Percentiles rank a stretch among this genome's conserved stretches.
Evolutionary conservation across 83 land plant species (phyloP).

Genomic region (Thuja plicata): DNA sequence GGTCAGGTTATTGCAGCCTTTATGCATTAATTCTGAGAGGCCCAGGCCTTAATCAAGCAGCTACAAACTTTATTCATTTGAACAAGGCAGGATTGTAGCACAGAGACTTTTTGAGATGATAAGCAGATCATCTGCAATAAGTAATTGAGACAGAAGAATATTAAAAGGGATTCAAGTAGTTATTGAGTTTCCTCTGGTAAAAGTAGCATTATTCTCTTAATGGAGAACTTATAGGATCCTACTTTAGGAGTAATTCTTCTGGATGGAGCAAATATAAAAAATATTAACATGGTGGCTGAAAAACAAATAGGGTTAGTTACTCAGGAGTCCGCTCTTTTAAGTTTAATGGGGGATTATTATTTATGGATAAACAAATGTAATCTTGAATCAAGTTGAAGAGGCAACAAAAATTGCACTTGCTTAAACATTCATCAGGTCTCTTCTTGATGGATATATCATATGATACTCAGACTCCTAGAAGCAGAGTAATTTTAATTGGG

Average conservation of each 20-base stretch:
- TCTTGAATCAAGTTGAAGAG: slow-evolving; percentile 91
- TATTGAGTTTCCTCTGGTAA: slow-evolving; percentile 96
- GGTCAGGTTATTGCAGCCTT: slow-evolving; percentile 55
- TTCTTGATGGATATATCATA: slow-evolving; percentile 86
- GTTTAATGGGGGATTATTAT: slow-evolving; percentile 84
- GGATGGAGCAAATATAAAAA: slow-evolving; percentile 95
- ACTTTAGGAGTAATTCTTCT: slow-evolving; percentile 96
- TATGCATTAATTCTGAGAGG: slow-evolving; percentile 94
- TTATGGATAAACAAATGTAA: slow-evolving; percentile 72
- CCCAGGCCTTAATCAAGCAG: slow-evolving; percentile 97
- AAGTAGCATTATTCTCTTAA: slow-evolving; percentile 92
- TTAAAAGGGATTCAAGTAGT: slow-evolving; percentile 75
- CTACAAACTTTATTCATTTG: slow-evolving; percentile 99
- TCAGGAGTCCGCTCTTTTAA: slow-evolving; percentile 88
- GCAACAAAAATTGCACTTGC: slow-evolving; percentile 99
- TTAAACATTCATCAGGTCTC: slow-evolving; percentile 95
- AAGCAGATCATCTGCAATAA: slow-evolving; percentile 63
- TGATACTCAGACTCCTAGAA: slow-evolving; percentile 88
- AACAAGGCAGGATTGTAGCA: slow-evolving; percentile 96
- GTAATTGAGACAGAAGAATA: slow-evolving; percentile 57
- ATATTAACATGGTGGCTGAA: slow-evolving; percentile 78
- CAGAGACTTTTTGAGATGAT: slow-evolving; percentile 95
- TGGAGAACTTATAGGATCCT: slow-evolving; percentile 97
- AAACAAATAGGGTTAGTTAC: slow-evolving; percentile 95
- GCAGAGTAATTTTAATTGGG: slow-evolving; percentile 54